phyloP scores from a whole-genome alignment of 2,329 filamentous ascomycete genomes.

The Alternaria incomplexa region DNA sequence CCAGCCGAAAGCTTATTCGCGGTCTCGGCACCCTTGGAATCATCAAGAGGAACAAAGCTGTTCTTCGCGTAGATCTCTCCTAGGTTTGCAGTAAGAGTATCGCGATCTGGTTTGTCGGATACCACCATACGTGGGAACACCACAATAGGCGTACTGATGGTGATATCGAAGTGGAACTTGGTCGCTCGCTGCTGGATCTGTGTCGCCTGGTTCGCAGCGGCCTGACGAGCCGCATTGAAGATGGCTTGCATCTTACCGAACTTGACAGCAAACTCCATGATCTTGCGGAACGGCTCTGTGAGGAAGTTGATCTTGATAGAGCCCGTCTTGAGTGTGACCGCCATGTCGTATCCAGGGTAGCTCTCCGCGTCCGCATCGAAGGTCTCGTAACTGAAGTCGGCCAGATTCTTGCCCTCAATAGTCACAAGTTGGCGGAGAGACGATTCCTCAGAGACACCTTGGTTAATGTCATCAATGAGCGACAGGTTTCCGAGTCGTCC shows the following conservation, averaged over 20 bases:
- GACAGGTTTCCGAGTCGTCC: conserved; percentile 87
- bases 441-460: conserved; percentile 82
- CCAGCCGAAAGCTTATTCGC: conserved; percentile 91
- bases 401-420: conserved; percentile 93
- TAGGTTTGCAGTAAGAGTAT: conserved; percentile 88
- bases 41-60: conserved; percentile 83
- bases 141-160: conserved; percentile 93
- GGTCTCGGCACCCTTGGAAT: conserved; percentile 72
- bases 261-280: conserved; percentile 96
- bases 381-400: conserved; percentile 97
- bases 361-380: conserved; percentile 77
- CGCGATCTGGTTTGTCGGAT: conserved; percentile 72
- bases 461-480: conserved; percentile 90
- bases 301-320: conserved; percentile 97
- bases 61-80: conserved; percentile 98
- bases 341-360: conserved; percentile 95
- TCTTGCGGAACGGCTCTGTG: conserved; percentile 96
- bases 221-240: conserved; percentile 95
- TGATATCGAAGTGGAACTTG: conserved; percentile 91
- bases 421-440: conserved; percentile 85
- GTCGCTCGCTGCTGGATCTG: conserved; percentile 90
- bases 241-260: conserved; percentile 99
- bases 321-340: conserved; percentile 86
- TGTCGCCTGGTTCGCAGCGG: conserved; percentile 89
- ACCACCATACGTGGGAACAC: conserved; percentile 85